Evolutionary conservation across 1,139 yeast genomes (phyloP).

Genomic region (Suhomyces coccinellae): DNA sequence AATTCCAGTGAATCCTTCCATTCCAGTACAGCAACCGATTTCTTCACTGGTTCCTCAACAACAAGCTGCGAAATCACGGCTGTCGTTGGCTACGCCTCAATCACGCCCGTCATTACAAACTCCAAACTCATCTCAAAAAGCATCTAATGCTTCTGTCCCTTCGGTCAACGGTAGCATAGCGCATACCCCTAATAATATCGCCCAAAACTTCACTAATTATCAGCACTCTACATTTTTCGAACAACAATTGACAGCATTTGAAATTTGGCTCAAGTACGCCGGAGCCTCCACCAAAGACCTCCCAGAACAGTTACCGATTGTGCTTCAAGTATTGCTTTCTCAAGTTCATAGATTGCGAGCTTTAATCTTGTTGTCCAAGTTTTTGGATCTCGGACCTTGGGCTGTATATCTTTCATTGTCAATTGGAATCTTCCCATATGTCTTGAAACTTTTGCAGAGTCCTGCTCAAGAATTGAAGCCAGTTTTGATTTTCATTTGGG

Average conservation of each 20-base stretch:
- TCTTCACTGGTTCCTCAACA: neutral
- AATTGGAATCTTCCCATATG: constrained; percentile 95
- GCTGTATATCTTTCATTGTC: constrained; percentile 92
- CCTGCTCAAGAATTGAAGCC: constrained; percentile 97
- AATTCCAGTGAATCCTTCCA: constrained; percentile 4
- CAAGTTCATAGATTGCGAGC: constrained; percentile 95
- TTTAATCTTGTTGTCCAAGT: constrained; percentile 75
- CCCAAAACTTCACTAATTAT: constrained; percentile 44
- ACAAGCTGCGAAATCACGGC: neutral
- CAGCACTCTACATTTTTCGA: constrained; percentile 94
- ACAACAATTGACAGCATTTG: constrained; percentile 94
- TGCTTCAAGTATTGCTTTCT: constrained; percentile 84
- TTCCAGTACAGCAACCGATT: neutral
- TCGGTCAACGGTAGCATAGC: constrained; percentile 22
- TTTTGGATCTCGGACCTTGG: constrained; percentile 95
- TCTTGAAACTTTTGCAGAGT: constrained; percentile 81
- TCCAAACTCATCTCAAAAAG: constrained; percentile 12
- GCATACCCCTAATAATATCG: constrained; percentile 5
- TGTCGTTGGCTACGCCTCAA: neutral
- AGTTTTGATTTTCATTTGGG: constrained; percentile 94
- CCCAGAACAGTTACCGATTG: constrained; percentile 94
- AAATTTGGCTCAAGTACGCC: constrained; percentile 85
- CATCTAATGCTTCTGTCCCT: constrained; percentile 12
- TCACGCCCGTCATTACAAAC: constrained; percentile 10
- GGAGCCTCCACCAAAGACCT: constrained; percentile 83